Base-by-base conservation (phyloP, 192 early-diverging fungal species). In the Coemansia sp. region DNA sequence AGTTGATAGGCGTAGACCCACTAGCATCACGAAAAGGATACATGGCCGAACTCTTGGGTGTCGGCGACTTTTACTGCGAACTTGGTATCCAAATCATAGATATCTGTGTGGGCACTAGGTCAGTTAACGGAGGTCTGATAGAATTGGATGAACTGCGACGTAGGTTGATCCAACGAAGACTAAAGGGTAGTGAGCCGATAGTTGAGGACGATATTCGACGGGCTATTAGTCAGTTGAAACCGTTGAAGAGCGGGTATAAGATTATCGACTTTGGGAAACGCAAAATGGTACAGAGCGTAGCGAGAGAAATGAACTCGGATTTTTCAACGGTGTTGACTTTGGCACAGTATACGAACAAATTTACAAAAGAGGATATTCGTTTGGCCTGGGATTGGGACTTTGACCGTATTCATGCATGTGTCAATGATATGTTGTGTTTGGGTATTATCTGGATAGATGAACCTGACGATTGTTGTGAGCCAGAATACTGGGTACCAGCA, bases 61-160 rank as follows among this genome's bases (percentile, higher is more conserved):
- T 98, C 7, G 94, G 96, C 16, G 96, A 98, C 75, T 99, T 99
- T 83, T 99, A 99, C 81, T 97, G 95, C 71, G 95, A 98, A 60
- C 86, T 99, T 5, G 93, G 91, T 1, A 90, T 98, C n/a, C 96
- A 97, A 65, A 93, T 97, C 40, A 92, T 92, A 49, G 94, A 96
- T 62, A 89, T 94, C 0, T 99, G 96, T 72, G 88, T 97, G 12
- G 87, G 90, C 27, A 96, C 95, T 2, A 73, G 96, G 54, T 88
- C 88, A 31, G 71, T 89, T 20, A 98, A 97, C 75, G 97, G 97
- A 8, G 97, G 97, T 3, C 81, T 99, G 24, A 94, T 97, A 67
- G 95, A 95, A 20, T 54, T 99, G 8, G 86, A 83, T 11, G 96
- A 97, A 51, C 80, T 99, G 42, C 90, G 89, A 41, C 80, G 85